Evolutionary conservation across 225 moss, liverwort and hornwort genomes (phyloP).

Genomic region (Takakia lepidozioides): DNA sequence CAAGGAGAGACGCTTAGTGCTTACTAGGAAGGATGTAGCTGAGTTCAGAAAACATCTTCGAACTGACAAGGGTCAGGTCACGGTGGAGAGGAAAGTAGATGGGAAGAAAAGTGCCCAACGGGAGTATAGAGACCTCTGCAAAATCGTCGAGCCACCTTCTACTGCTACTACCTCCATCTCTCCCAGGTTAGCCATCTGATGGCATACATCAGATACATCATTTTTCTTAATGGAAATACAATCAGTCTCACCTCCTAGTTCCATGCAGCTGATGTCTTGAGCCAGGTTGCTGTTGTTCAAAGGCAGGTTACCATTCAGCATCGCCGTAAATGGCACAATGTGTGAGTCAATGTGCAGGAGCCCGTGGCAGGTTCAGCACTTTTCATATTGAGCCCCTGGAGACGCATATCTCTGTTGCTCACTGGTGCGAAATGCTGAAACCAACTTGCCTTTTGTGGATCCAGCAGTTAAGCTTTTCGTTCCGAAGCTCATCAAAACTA

Average conservation of each 20-base stretch:
- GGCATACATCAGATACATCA: no score
- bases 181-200: conserved; percentile 12
- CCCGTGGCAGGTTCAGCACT: no score
- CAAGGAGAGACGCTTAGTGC: conserved; percentile 20
- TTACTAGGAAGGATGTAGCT: conserved; percentile 19
- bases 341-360: no score
- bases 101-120: conserved; percentile 16
- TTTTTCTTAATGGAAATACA: no score
- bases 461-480: neutral
- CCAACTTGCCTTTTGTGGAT: neutral
- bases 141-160: conserved; percentile 29
- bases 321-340: no score
- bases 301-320: no score
- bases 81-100: conserved; percentile 1
- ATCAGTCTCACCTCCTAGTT: no score
- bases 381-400: no score
- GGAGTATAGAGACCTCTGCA: conserved; percentile 28
- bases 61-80: conserved; percentile 3
- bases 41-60: conserved; percentile 8
- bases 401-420: no score
- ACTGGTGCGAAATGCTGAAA: no score
- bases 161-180: conserved; percentile 4
- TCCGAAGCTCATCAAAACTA: neutral
- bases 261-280: no score
- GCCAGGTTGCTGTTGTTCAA: no score